These are phyloP conservation scores for Plantago elongata DNA, from an alignment of 257 asterid genomes.

Conservation along the genomic window DNA sequence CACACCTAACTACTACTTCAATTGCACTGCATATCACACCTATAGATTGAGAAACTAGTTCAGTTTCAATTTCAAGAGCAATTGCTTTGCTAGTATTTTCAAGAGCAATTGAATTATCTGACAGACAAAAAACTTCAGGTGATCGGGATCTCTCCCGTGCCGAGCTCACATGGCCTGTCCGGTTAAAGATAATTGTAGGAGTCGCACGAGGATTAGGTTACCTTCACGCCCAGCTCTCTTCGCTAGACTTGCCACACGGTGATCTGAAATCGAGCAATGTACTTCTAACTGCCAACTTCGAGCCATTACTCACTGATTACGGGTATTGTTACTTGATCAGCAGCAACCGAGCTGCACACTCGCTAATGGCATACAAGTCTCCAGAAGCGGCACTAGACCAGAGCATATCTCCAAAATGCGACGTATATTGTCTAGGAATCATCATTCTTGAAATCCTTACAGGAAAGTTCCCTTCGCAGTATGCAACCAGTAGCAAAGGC, in stretches of 20 bases:
- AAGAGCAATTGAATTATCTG: not conserved
- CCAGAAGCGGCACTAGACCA: constrained; percentile 52
- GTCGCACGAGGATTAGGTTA: constrained; percentile 54
- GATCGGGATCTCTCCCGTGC: constrained; percentile 42
- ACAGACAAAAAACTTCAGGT: constrained; percentile 29
- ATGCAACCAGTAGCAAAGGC: constrained; percentile 41
- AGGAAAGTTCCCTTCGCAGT: constrained; percentile 56
- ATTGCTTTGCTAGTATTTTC: not conserved
- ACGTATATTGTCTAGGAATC: constrained; percentile 62
- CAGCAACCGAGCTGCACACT: constrained; percentile 37
- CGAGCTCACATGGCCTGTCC: constrained; percentile 55
- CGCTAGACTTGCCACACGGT: constrained; percentile 63
- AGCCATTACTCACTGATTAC: constrained; percentile 59
- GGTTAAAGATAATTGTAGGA: constrained; percentile 61
- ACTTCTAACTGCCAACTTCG: constrained; percentile 41
- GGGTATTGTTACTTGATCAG: constrained; percentile 44
- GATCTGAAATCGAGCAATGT: constrained; percentile 79
- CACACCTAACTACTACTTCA: not conserved
- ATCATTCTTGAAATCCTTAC: constrained; percentile 73
- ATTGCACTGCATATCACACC: not conserved
- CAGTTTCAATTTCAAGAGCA: not conserved
- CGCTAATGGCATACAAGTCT: constrained; percentile 52
- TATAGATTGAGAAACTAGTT: not conserved
- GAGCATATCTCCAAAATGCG: constrained; percentile 57
- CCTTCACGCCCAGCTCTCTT: constrained; percentile 48